Base-by-base conservation (phyloP, 352 stramenopile genomes). In the Thalassiosira exigua region DNA sequence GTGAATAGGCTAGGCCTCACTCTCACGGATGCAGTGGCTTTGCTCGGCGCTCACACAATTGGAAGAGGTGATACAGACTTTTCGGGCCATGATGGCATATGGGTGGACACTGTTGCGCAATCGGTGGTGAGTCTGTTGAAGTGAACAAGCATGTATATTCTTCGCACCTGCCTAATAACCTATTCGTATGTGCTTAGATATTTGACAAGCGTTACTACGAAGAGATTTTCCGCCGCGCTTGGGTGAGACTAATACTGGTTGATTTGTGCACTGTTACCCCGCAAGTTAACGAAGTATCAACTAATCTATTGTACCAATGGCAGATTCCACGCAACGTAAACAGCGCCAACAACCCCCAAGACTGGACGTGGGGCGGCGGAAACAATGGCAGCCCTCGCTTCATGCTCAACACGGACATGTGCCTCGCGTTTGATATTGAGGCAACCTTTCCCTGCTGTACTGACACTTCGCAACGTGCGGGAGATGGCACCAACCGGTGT, bases 151-250 rank as follows among this genome's bases (percentile, higher is more conserved):
- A n/a, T n/a, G n/a, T n/a, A n/a, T n/a, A n/a, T n/a, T n/a, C n/a
- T n/a, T n/a, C n/a, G n/a, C n/a, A n/a, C n/a, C n/a, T n/a, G n/a
- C n/a, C n/a, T n/a, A n/a, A n/a, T n/a, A n/a, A n/a, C n/a, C n/a
- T n/a, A n/a, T n/a, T n/a, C n/a, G n/a, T n/a, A n/a, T n/a, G n/a
- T n/a, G n/a, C 41, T n/a, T n/a, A n/a, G n/a, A 48, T 56, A 41
- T 82, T 82, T 29, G 62, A 83, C 54, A 79, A 83, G 24, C 32
- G 52, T 9, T 83, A 81, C 58, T 83, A 79, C 32, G 75, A 79
- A 36, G 24, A 60, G 29, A 22, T 70, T 4, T 70, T 70, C 29
- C 39, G 3, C 26, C 17, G 46, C 21, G 30, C 30, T n/a, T 70
- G 61, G 61, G n/a, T n/a, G n/a, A n/a, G n/a, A n/a, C n/a, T n/a